A percentile compares a stretch with the other conserved stretches of the same genome.
These are phyloP conservation scores for Russula emetica DNA, from an alignment of 768 basidiomycete genomes.

Conservation along the genomic window DNA sequence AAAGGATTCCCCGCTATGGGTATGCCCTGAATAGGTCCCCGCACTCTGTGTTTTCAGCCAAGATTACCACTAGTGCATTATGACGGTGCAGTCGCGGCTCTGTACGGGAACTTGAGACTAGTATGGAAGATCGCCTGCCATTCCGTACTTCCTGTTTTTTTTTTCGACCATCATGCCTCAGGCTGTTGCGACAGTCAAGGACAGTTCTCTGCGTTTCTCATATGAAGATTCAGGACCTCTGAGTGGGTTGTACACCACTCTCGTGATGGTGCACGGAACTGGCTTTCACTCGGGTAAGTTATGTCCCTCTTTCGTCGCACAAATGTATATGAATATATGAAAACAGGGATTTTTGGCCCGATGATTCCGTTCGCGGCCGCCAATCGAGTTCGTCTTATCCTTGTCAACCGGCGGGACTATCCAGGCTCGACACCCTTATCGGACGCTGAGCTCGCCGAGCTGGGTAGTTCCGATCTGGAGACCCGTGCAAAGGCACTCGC, in stretches of 20 bases:
- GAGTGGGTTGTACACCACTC: conserved; percentile 19
- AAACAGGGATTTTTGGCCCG: conserved; percentile 28
- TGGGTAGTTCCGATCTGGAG: conserved; percentile 21
- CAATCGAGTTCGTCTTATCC: conserved; percentile 28
- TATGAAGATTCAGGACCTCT: conserved; percentile 25
- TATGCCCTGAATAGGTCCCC: not conserved
- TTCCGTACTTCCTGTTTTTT: not conserved
- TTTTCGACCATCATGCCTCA: conserved; percentile 19
- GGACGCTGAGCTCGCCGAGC: conserved; percentile 24
- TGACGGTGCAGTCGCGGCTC: not conserved
- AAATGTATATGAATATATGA: too few relatives aligned
- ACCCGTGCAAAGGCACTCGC: conserved; percentile 20
- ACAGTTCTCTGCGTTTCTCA: conserved; percentile 9
- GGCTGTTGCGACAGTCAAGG: conserved; percentile 15
- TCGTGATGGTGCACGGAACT: conserved; percentile 28
- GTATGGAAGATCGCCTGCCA: not conserved
- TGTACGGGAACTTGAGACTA: not conserved
- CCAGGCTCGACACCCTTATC: conserved; percentile 28
- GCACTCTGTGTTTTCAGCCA: not conserved
- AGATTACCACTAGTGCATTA: not conserved
- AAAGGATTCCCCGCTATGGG: not conserved
- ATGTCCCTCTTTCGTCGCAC: not conserved
- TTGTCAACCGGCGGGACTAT: conserved; percentile 32
- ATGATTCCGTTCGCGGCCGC: conserved; percentile 27
- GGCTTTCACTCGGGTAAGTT: conserved; percentile 23